Evolutionary conservation across 2,329 filamentous ascomycete species (phyloP), one percentile per base, ranked within the genome.

Genomic region (Furcasterigmium furcatum): DNA sequence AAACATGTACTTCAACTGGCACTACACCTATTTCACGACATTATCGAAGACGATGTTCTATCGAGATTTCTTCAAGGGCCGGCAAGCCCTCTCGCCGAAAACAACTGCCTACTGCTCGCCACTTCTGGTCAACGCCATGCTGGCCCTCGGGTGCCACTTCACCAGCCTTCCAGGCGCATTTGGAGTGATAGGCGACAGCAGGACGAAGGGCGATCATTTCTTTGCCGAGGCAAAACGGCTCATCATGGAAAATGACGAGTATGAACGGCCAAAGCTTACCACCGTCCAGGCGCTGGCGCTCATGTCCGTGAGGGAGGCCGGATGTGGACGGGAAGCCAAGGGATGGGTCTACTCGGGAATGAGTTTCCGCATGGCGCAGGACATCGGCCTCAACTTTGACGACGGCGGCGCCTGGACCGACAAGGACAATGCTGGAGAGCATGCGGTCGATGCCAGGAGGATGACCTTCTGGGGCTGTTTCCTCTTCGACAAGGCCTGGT

Each of bases 301-400:
- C 51, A 96, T 99, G 91, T 96, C 91, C 8, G 92, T 97, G 1
- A 79, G 94, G 49, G 94, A 99, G 70, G 94, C 92, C 3, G 94
- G 94, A 1, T 97, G 92, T 63, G 92, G 89, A 0, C 80, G 92
- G 35, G 94, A 97, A 67, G 90, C 90, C 32, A 95, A 94, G 65
- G 94, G 94, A 1, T 99, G 94, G 94, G 91, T 96, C 4, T 97
- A 97, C 65, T 96, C 90, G 58, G 92, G 94, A 41, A 96, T 99
- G 88, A 94, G 88, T 58, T 97, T 99, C 63, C 85, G 94, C 38
- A 97, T 99, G 92, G 92, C 91, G 1, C 88, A 87, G 63, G 94
- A 99, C 58, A 80, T 99, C 52, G 94, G 94, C 1, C 74, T 99
- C 44, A 95, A 96, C 58, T 80, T 96, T 16, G 88, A 96, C 58